phyloP scores from a whole-genome alignment of 345 rosid species.

The Aegle marmelos region DNA sequence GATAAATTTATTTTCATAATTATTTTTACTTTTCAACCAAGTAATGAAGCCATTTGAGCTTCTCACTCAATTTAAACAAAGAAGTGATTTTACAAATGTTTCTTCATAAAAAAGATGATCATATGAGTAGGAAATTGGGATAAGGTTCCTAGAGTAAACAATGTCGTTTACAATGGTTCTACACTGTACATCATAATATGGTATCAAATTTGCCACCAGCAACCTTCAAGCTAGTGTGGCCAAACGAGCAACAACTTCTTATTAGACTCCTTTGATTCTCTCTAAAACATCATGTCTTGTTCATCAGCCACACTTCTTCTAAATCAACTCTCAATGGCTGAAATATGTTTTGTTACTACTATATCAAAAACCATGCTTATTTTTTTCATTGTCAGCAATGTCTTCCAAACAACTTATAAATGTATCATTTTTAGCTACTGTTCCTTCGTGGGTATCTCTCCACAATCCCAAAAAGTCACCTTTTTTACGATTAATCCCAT shows the following conservation, averaged over 20 bases:
- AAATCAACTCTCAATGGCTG: conserved; percentile 5
- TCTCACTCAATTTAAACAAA: no score
- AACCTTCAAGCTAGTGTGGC: background rate
- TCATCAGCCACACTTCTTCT: conserved; percentile 17
- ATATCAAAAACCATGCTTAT: background rate
- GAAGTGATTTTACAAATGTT: no score
- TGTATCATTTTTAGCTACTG: background rate
- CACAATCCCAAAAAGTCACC: background rate
- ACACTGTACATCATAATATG: background rate
- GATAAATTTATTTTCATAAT: no score
- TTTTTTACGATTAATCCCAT: background rate
- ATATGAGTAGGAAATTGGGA: no score
- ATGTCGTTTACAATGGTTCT: background rate
- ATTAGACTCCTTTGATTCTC: background rate
- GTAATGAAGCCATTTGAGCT: no score
- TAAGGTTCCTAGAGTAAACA: background rate
- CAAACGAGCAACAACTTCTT: background rate
- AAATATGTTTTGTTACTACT: conserved; percentile 1
- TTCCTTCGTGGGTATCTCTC: conserved; percentile 1
- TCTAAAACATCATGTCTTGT: background rate
- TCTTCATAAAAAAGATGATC: no score
- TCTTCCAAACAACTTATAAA: background rate
- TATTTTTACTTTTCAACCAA: no score
- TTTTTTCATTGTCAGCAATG: background rate
- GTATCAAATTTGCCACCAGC: background rate